Evolutionary conservation across 1,284 basidiomycete genomes (phyloP), one percentile per base, ranked within the genome.

Genomic region (Malassezia japonica): DNA sequence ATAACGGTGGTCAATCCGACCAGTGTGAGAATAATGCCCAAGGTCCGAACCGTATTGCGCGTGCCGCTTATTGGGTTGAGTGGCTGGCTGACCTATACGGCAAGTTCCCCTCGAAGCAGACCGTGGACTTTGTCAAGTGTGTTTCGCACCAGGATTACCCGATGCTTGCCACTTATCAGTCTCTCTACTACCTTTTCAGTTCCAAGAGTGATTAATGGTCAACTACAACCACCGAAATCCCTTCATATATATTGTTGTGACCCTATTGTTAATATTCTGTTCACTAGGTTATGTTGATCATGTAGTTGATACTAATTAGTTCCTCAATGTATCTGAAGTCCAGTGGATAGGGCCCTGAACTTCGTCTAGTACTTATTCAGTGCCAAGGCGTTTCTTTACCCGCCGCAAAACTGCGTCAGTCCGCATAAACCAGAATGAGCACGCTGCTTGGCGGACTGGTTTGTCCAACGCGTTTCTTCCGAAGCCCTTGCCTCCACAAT

Each of bases 111-210:
- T 13, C 52, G 0, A 47, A 16, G 10, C 66, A 69, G 12, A 59
- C 56, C 1, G 58, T 62, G 16, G 61, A 65, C 41, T 65, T 64
- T 40, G 58, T 67, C 24, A 61, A 48, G 6, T 64, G 63, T 18
- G 56, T 57, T 4, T 60, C 60, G 10, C 67, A 70, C 41, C 66
- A 69, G 35, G 67, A 70, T 48, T 70, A 67, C 36, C 37, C 35
- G 1, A 42, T 41, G 33, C 23, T 53, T 13, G 45, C 50, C 4
- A 31, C 48, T 13, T 53, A 43, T 16, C 20, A 16, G n/a, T 35
- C 33, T 4, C 16, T 53, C 5, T 37, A 48, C 24, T 42, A 29
- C 23, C 13, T 53, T 16, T 47, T 53, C n/a, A 27, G 23, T 33
- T 12, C 27, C 1, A 18, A 23, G n/a, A 25, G 2, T 9, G 34